Percentiles rank a stretch among this genome's conserved stretches.
These are phyloP conservation scores for Ceratocystiopsis minuta DNA, from an alignment of 2,329 filamentous ascomycete genomes.

Conservation along the genomic window DNA sequence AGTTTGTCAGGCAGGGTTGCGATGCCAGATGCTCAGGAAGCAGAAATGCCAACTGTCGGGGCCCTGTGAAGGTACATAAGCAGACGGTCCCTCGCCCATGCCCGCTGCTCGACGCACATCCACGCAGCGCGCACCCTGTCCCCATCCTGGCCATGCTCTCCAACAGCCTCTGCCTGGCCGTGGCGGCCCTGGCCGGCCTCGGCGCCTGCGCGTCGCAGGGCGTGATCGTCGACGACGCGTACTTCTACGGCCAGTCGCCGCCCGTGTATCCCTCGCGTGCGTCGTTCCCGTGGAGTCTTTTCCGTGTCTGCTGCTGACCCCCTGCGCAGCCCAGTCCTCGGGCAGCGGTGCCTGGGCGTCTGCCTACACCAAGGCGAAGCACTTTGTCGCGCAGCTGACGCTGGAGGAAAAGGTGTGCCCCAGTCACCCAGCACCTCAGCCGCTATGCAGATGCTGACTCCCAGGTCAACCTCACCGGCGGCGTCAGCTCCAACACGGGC, in stretches of 20 bases:
- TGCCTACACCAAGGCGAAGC: conserved; percentile 47
- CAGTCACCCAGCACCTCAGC: too few species aligned
- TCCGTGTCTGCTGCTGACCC: not conserved
- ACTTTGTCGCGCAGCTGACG: conserved; percentile 54
- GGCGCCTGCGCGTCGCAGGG: not conserved
- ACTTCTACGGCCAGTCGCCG: conserved; percentile 31
- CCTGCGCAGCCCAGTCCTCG: conserved; percentile 27
- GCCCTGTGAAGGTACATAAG: too few species aligned
- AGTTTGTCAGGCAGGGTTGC: too few species aligned
- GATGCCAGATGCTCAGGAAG: too few species aligned
- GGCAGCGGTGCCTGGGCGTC: conserved; percentile 51
- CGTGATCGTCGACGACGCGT: conserved; percentile 20
- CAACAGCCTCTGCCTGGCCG: not conserved
- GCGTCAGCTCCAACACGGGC: not conserved
- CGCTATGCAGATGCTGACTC: too few species aligned
- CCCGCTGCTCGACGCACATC: too few species aligned
- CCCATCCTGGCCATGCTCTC: too few species aligned
- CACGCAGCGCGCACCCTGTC: too few species aligned
- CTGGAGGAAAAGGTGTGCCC: conserved; percentile 44
- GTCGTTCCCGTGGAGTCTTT: not conserved
- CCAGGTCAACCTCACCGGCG: conserved; percentile 3
- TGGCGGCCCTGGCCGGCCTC: not conserved
- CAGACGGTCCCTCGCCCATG: too few species aligned
- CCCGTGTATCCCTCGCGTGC: conserved; percentile 31
- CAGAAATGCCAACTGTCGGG: too few species aligned